phyloP scores from a whole-genome alignment of 345 rosid species.

The Mallotus nudiflorus region DNA sequence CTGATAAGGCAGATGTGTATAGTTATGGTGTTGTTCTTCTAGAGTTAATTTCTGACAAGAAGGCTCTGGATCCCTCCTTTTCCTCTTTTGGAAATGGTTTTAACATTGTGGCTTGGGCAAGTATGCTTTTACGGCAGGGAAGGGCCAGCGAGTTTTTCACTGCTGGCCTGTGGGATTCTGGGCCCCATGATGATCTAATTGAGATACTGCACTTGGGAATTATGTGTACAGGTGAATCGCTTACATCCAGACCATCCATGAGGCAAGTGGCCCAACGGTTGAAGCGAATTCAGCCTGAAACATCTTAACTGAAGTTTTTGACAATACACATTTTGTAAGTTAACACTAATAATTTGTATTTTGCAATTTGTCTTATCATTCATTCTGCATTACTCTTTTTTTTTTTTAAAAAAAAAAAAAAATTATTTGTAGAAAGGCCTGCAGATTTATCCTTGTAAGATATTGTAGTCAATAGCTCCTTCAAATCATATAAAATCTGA shows the following conservation, averaged over 20 bases:
- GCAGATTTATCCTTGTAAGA: constrained; percentile 19
- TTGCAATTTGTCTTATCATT: constrained; percentile 19
- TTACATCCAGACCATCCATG: constrained; percentile 54
- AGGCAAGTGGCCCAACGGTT: constrained; percentile 48
- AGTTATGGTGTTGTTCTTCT: constrained; percentile 56
- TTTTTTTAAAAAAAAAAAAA: too few species aligned
- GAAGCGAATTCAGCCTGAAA: constrained; percentile 47
- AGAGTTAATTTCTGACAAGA: constrained; percentile 53
- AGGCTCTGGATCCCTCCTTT: constrained; percentile 54
- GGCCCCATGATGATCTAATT: constrained; percentile 48
- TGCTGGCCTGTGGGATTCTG: constrained; percentile 47
- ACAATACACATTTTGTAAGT: constrained; percentile 27
- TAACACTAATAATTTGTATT: constrained; percentile 22
- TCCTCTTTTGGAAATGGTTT: constrained; percentile 50
- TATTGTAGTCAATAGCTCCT: constrained; percentile 7
- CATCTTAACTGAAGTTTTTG: constrained; percentile 30
- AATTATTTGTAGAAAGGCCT: constrained; percentile 23
- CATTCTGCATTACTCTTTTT: constrained; percentile 17
- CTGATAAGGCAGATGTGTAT: constrained; percentile 57
- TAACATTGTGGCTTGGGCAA: constrained; percentile 55
- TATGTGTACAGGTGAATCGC: constrained; percentile 48
- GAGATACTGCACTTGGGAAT: constrained; percentile 43
- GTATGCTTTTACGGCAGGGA: constrained; percentile 45
- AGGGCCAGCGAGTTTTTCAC: constrained; percentile 41
- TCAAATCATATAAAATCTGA: background rate